Conservation (phyloP, 2,329 filamentous ascomycete species). For the Xylaria polymorpha region DNA sequence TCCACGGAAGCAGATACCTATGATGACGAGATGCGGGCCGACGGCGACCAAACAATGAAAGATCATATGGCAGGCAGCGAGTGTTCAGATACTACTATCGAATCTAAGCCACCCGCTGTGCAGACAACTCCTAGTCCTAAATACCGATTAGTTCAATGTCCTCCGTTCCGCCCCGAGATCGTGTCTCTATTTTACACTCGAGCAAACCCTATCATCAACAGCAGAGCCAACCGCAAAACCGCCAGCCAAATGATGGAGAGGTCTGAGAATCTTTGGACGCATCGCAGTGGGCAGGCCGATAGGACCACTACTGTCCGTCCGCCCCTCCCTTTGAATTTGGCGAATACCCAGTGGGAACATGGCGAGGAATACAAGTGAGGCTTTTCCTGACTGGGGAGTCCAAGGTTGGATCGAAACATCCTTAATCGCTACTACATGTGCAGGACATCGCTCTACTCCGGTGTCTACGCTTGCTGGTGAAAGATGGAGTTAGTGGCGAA, state of each 20-base stretch:
- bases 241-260: constrained; percentile 41
- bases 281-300: not conserved
- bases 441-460: not conserved
- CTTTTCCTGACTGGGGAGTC: not conserved
- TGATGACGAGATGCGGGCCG: not conserved
- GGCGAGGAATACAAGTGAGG: not conserved
- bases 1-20: constrained; percentile 1
- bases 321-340: not conserved
- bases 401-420: not conserved
- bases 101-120: constrained; percentile 9
- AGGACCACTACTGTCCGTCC: not conserved
- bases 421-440: not conserved
- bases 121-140: constrained; percentile 20
- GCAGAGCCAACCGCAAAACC: constrained; percentile 35
- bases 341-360: not conserved
- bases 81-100: not conserved
- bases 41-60: not conserved
- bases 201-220: constrained; percentile 41
- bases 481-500: not conserved
- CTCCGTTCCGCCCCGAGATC: constrained; percentile 38
- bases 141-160: constrained; percentile 29
- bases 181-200: constrained; percentile 39
- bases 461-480: not conserved
- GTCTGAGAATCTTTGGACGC: constrained; percentile 7
- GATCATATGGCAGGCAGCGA: not conserved